These are phyloP conservation scores for Volvariella volvacea DNA, from an alignment of 1,284 basidiomycete species.

Conservation along the genomic window DNA sequence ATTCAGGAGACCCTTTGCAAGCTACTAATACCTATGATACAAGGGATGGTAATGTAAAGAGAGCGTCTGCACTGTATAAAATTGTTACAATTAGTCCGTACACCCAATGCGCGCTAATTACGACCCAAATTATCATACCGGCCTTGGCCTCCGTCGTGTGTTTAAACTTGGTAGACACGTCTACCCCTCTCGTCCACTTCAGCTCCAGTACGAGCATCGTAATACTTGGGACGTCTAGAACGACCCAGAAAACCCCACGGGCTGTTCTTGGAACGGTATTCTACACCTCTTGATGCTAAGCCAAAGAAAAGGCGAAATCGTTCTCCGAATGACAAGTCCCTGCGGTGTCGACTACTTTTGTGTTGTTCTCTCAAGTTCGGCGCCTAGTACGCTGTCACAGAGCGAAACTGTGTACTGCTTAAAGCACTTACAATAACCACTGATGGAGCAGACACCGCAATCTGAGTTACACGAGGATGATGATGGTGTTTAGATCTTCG, in stretches of 20 bases:
- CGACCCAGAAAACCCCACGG: slow-evolving; percentile 43
- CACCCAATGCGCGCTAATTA: no score
- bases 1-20: no score
- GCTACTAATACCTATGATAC: no score
- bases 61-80: no score
- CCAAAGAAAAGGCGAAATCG: slow-evolving; percentile 53
- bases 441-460: slow-evolving; percentile 11
- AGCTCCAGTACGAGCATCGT: slow-evolving; percentile 41
- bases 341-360: slow-evolving; percentile 13
- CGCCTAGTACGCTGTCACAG: not conserved
- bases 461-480: no score
- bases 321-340: slow-evolving; percentile 33
- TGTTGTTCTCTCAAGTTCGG: no score
- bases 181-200: slow-evolving; percentile 48
- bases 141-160: no score
- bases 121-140: no score
- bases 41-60: no score
- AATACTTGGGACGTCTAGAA: slow-evolving; percentile 37
- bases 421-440: slow-evolving; percentile 22
- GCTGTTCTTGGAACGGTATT: slow-evolving; percentile 29
- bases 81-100: no score
- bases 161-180: slow-evolving; percentile 22
- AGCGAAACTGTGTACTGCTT: not conserved
- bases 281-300: slow-evolving; percentile 31
- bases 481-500: slow-evolving; percentile 13